Evolutionary conservation across 1,284 basidiomycete species (phyloP), one percentile per base, ranked within the genome.

Genomic region (Anthracocystis setariae): DNA sequence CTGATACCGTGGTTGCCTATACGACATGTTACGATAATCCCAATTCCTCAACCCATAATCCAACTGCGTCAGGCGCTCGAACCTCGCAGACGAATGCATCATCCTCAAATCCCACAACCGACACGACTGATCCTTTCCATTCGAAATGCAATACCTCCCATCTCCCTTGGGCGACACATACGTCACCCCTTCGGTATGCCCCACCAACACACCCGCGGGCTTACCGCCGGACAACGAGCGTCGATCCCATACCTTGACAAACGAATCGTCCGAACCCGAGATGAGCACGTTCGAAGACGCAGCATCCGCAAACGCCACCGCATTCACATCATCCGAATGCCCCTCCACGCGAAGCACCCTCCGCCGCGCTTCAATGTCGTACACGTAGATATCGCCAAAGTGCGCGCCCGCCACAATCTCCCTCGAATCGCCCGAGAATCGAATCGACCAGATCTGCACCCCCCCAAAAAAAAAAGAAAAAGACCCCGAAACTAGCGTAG

Each of bases 201-300:
- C 95, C 21, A 93, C 90, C 1, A 98, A 87, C 0, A 94, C 91
- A 24, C 95, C 95, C 0, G 93, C 93, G 2, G 95, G 93, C 72
- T 91, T 92, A 45, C 86, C 87, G 2, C 91, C 76, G 0, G 64
- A 89, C 20, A 98, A 85, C 0, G 93, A 95, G 23, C 96, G 89
- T 49, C 96, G 89, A 83, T 98, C 95, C 80, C 95, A 98, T 57
- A 98, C 89, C 87, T 98, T 98, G 70, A 98, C 85, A 83, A 91
- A 94, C 0, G 89, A 90, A 81, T 98, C 95, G 80, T 98, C 95
- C 0, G 92, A 93, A 0, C 92, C 96, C 69, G 92, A 94, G 44
- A 98, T 89, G 20, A 98, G 88, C 39, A 98, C 89, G 80, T 98
- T 98, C 20, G 93, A 93, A 17, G 92, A 93, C 0, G 89, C 88